Evolutionary conservation across 2,329 filamentous ascomycete genomes (phyloP).

Genomic region (Xylaria arbuscula): DNA sequence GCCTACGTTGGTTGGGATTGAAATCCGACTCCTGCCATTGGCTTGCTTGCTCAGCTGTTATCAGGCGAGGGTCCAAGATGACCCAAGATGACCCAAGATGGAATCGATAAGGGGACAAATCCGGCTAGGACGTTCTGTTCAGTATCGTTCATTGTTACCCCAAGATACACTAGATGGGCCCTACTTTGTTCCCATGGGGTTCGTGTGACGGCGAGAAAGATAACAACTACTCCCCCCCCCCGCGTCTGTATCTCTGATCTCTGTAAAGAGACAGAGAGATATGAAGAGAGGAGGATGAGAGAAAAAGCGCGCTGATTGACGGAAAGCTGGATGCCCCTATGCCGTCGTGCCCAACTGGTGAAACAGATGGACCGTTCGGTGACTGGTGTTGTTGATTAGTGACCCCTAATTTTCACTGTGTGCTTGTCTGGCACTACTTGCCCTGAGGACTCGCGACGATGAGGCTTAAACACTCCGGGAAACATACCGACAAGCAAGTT

Average conservation of each 20-base stretch:
- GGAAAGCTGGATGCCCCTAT: neutral
- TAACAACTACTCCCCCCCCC: neutral
- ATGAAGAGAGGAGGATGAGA: neutral
- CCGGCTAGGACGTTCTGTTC: neutral
- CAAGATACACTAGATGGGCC: neutral
- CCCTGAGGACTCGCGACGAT: neutral
- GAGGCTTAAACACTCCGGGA: neutral
- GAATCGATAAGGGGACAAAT: neutral
- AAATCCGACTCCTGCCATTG: neutral
- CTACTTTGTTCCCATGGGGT: neutral
- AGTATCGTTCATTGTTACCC: neutral
- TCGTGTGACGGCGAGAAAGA: neutral
- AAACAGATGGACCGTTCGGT: neutral
- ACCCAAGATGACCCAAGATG: no score
- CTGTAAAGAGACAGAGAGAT: neutral
- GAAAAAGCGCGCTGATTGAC: neutral
- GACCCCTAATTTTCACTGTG: neutral
- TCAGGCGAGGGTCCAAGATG: neutral
- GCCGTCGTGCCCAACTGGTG: neutral
- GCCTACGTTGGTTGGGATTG: neutral
- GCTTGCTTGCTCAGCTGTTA: neutral
- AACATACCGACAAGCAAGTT: no score
- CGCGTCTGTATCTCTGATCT: neutral
- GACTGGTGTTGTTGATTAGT: neutral
- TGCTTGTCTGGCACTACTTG: neutral